Base-by-base conservation (phyloP, 768 basidiomycete genomes). In the Strobilomyces confusus region DNA sequence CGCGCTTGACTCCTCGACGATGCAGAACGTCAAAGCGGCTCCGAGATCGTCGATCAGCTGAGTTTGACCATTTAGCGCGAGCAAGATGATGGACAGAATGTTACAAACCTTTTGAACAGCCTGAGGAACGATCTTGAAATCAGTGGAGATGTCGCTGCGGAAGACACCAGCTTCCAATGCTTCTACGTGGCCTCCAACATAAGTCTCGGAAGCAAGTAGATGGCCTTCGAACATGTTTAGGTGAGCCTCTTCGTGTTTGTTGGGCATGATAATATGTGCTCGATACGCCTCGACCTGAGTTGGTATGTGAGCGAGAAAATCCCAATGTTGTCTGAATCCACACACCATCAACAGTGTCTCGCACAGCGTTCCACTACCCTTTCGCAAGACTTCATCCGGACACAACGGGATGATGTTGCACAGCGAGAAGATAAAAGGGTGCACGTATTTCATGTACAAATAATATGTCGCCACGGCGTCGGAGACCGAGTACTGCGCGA, bases 381-480 rank as follows among this genome's bases (percentile, higher is more conserved):
- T 98, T 47, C 95, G 78, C 59, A 98, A 71, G 5, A 98, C 97
- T 57, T 99, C 97, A 63, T 99, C 97, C 3, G 97, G 94, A 63
- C 86, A 87, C 49, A 99, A 80, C 12, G 97, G 95, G 61, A 99
- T 98, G 70, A 98, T 99, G 77, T 97, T 99, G 72, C 97, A 98
- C 34, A 99, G 73, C 9, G 97, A 98, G 75, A 99, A 99, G 57
- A 99, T 92, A 79, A 99, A 99, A 0, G 97, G 97, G 65, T 98
- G 95, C 11, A 99, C 95, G 63, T 99, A 99, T 94, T 98, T 99
- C 97, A 98, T 99, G 74, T 99, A 98, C 33, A 99, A 80, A 70
- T 98, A 98, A 69, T 99, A 98, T 1, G 97, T 99, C n/a, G 97
- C 95, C 11, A 98, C 97, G 0, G 97, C 97, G 79, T 99, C 97